Conservation (phyloP, 108 stramenopile species). For the Mediolabrus comicus region DNA sequence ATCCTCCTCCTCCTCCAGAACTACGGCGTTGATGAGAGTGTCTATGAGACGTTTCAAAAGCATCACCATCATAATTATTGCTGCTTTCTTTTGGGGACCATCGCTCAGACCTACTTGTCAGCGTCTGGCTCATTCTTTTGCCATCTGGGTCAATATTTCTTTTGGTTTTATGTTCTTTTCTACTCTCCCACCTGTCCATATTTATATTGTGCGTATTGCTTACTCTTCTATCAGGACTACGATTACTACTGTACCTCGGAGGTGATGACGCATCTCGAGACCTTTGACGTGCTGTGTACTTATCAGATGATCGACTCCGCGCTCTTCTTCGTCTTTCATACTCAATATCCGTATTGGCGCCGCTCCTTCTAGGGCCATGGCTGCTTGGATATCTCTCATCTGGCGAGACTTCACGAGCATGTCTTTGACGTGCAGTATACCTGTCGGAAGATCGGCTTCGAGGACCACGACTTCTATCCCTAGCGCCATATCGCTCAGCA, state of each 20-base stretch:
- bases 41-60: background rate
- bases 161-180: conserved; percentile 10
- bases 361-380: background rate
- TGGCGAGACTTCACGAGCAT: background rate
- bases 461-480: background rate
- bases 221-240: background rate
- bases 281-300: background rate
- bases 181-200: conserved; percentile 17
- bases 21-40: background rate
- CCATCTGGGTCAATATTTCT: background rate
- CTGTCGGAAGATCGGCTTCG: background rate
- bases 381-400: background rate
- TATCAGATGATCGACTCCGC: background rate
- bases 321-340: background rate
- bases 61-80: background rate
- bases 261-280: background rate
- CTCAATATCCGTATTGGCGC: background rate
- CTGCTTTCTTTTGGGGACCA: conserved; percentile 7
- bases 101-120: background rate
- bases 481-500: background rate
- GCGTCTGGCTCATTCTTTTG: background rate
- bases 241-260: background rate
- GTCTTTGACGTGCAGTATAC: background rate
- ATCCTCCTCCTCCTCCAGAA: background rate
- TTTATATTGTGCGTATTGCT: background rate